Percentiles rank a stretch among this genome's conserved stretches.
These are phyloP conservation scores for Fusarium protoensiforme DNA, from an alignment of 2,329 filamentous ascomycete species.

Conservation along the genomic window DNA sequence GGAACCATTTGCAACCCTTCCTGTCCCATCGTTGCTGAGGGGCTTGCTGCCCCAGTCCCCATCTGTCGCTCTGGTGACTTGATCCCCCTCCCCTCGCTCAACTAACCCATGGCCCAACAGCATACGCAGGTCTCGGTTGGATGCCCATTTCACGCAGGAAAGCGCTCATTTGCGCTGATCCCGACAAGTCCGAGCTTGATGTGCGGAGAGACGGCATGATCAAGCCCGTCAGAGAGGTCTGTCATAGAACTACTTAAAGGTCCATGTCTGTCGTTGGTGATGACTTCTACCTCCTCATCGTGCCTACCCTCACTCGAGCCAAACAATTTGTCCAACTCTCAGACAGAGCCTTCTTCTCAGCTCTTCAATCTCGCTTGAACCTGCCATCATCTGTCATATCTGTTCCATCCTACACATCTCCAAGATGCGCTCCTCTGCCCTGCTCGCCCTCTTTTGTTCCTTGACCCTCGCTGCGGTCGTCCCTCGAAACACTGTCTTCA, in stretches of 20 bases:
- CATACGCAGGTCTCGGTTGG: constrained; percentile 29
- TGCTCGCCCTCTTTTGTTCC: constrained; percentile 34
- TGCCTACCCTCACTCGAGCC: neutral
- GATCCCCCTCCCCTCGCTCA: constrained; percentile 20
- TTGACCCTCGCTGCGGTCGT: constrained; percentile 37
- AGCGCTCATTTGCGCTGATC: constrained; percentile 32
- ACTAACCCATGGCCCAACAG: constrained; percentile 31
- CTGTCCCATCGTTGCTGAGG: constrained; percentile 1
- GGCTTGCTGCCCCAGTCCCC: constrained; percentile 3
- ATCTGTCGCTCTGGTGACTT: constrained; percentile 11
- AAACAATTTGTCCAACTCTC: neutral
- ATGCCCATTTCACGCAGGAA: constrained; percentile 13
- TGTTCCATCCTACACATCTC: neutral
- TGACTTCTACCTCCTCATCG: neutral
- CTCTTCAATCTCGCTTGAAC: neutral
- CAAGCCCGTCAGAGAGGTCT: neutral
- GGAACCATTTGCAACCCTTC: constrained; percentile 8
- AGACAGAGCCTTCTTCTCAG: neutral
- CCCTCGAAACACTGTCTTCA: constrained; percentile 34
- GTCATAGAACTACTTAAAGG: constrained; percentile 21
- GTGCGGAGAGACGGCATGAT: neutral
- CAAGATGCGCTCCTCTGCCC: constrained; percentile 33
- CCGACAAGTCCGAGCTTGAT: constrained; percentile 5
- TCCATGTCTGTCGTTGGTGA: neutral
- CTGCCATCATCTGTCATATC: neutral